These are phyloP conservation scores for Erythrophleum fordii DNA, from an alignment of 306 rosid genomes.

Conservation along the genomic window DNA sequence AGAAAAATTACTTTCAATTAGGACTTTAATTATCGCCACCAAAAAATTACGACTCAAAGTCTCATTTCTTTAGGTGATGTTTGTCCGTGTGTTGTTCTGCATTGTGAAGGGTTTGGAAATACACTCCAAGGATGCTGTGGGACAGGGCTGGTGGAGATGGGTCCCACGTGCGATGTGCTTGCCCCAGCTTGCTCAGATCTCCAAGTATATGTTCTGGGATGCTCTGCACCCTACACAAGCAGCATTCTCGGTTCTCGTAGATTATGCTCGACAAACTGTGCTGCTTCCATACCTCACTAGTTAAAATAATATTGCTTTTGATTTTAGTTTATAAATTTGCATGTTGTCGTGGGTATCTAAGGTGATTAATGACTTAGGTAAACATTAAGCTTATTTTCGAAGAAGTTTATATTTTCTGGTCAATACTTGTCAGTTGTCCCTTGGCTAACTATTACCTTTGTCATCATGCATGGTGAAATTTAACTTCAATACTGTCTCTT, in stretches of 20 bases:
- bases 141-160: conserved; percentile 53
- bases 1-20: too few relatives aligned
- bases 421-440: background rate
- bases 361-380: background rate
- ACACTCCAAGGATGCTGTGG: conserved; percentile 58
- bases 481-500: too few relatives aligned
- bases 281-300: conserved; percentile 37
- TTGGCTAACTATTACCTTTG: background rate
- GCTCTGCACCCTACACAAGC: conserved; percentile 49
- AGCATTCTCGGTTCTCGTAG: conserved; percentile 30
- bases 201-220: conserved; percentile 57
- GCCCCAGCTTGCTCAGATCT: conserved; percentile 43
- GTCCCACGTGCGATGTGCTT: conserved; percentile 41
- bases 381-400: background rate
- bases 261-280: background rate
- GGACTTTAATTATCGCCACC: too few relatives aligned
- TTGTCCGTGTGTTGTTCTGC: background rate
- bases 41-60: background rate
- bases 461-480: too few relatives aligned
- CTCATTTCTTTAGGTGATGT: background rate
- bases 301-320: background rate
- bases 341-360: background rate
- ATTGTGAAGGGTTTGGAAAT: conserved; percentile 40
- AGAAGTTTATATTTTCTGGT: background rate
- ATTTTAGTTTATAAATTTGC: too few relatives aligned